Evolutionary conservation across 2,329 filamentous ascomycete species (phyloP), one percentile per base, ranked within the genome.

Genomic region (Microdochium trichocladiopsis): DNA sequence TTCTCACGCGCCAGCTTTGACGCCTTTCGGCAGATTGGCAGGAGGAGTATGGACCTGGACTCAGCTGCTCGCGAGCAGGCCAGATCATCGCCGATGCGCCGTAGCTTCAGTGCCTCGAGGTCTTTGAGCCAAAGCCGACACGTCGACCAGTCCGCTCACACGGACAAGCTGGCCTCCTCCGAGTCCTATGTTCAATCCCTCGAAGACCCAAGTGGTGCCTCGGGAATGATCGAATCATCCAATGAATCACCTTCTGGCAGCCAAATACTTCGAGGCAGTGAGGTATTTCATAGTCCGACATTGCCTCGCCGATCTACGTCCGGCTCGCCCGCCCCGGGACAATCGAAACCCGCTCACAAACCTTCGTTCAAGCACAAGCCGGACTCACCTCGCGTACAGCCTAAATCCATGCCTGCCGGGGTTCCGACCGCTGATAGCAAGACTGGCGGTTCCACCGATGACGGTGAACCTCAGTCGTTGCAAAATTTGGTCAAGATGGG

Each of bases 231-330:
- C 2, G 76, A 84, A 3, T 88, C 87, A 3, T 84, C 83, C 1
- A 82, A 80, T 51, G 87, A 92, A 43, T 89, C 92, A 53, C 85
- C 87, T 48, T 95, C 92, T 3, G 93, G 89, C 2, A 97, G 93
- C 65, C 91, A 96, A 67, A 96, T 97, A 36, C 72, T 99, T 9
- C 81, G 83, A 51, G 84, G 88, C 31, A 96, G 91, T 60, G 90
- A 94, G 60, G 87, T 96, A 9, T 97, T 99, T 62, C 84, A 88
- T 58, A 86, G 84, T 24, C 90, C 90, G 16, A 88, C 86, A 0
- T 80, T 91, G 62, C 76, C 72, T 22, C 41, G 41, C 24, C 73
- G 74, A 10, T 77, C 78, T 0, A 65, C 63, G 1, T 77, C 76
- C 0, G 65, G 67, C 0, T 69, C 68, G 2, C 64, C 64, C 18